Evolutionary conservation across 176 grass and related monocot species (phyloP).

Genomic region (Otatea glauca): DNA sequence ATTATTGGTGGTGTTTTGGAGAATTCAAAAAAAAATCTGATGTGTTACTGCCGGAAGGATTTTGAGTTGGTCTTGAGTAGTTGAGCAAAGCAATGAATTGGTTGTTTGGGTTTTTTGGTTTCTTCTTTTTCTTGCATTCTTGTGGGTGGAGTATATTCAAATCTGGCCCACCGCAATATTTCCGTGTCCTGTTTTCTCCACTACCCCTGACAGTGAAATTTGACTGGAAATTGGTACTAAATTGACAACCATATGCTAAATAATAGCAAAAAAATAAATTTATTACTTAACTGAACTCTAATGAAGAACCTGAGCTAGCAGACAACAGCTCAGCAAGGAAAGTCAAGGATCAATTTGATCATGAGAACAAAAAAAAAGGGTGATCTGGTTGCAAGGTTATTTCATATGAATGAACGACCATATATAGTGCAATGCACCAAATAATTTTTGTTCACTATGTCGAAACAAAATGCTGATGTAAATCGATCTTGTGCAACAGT

Average conservation of each 20-base stretch:
- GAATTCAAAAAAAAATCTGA: background rate
- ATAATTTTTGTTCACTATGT: background rate
- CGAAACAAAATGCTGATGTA: conserved; percentile 42
- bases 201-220: conserved; percentile 19
- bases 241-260: background rate
- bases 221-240: conserved; percentile 28
- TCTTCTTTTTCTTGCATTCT: conserved; percentile 22
- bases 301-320: background rate
- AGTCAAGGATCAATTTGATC: background rate
- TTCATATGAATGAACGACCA: background rate
- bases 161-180: conserved; percentile 42
- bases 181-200: conserved; percentile 47
- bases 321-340: background rate
- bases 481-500: conserved; percentile 51
- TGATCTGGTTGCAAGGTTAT: background rate
- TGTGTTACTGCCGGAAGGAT: conserved; percentile 15
- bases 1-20: background rate
- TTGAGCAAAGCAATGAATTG: conserved; percentile 21
- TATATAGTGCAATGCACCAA: background rate
- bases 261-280: background rate
- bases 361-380: background rate
- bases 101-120: conserved; percentile 21
- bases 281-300: background rate
- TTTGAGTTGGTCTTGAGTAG: conserved; percentile 22
- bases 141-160: conserved; percentile 48